Evolutionary conservation across 139 green algal genomes (phyloP), one percentile per base, ranked within the genome.

Genomic region (Chlamydomonas sphaeroides): DNA sequence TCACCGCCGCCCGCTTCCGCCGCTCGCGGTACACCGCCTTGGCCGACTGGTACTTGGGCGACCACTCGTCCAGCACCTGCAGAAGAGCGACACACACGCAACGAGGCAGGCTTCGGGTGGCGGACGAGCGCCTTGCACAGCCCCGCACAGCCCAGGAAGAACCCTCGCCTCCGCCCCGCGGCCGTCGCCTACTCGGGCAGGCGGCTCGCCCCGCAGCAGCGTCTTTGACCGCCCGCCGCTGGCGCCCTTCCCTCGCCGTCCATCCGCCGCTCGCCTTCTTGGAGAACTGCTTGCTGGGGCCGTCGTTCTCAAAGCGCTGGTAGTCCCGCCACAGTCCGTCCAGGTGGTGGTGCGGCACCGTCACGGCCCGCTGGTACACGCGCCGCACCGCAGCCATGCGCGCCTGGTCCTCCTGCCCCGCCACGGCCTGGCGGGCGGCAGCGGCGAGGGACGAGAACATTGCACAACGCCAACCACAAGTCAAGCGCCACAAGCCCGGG

Each of bases 251-350:
- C n/a, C n/a, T n/a, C n/a, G n/a, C n/a, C n/a, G n/a, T n/a, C n/a
- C n/a, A n/a, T n/a, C n/a, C n/a, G n/a, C n/a, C n/a, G n/a, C 45
- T 14, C 56, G 88, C 79, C 78, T 91, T 90, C 33, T 82, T 89
- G 0, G 38, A 85, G 39, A 98, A 88, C 65, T 89, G 76, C 70
- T 91, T 90, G 84, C 90, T 73, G 41, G 75, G 92, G 68, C 56
- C 79, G 28, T 89, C 71, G 53, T 88, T 92, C 85, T 99, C 96
- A 85, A 97, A 98, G 0, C 75, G 77, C 89, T 99, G 95, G 74
- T 98, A 99, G 21, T 90, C 86, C 1, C 89, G 83, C 96, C 96
- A 99, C 68, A 98, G 84, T 26, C 79, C 72, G 42, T 99, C 96
- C 72, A 98, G 78, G 28, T 85, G 83, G 42, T 87, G 57, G 17